These are phyloP conservation scores for Coniochaeta sp. DNA, from an alignment of 2,329 filamentous ascomycete genomes.

Conservation along the genomic window DNA sequence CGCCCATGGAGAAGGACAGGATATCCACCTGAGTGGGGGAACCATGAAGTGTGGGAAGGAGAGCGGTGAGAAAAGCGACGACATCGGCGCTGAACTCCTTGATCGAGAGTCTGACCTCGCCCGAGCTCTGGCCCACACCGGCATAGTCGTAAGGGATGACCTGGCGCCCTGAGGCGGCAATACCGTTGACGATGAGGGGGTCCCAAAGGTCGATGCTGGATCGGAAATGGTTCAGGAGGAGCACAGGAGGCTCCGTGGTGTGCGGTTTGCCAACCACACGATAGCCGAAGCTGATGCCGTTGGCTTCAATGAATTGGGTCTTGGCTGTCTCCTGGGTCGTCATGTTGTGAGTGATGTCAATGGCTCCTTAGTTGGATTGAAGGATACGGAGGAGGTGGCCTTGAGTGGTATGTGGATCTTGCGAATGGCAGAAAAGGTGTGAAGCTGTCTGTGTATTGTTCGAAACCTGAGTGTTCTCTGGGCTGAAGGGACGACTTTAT, in stretches of 20 bases:
- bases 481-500: too few species aligned
- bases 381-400: too few species aligned
- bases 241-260: not conserved
- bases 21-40: constrained; percentile 2
- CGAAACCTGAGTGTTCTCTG: too few species aligned
- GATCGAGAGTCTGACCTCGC: not conserved
- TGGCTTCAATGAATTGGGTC: not conserved
- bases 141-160: not conserved
- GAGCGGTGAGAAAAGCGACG: not conserved
- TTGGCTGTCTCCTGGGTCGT: not conserved
- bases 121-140: not conserved
- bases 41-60: not conserved
- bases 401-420: too few species aligned
- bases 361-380: too few species aligned
- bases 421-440: too few species aligned
- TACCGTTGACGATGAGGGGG: not conserved
- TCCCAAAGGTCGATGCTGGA: not conserved
- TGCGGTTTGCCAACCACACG: not conserved
- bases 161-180: not conserved
- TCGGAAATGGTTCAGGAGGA: not conserved
- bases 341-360: too few species aligned
- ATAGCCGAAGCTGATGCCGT: not conserved
- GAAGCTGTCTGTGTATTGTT: too few species aligned
- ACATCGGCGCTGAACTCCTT: not conserved
- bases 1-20: constrained; percentile 7